phyloP scores from a whole-genome alignment of 2,329 filamentous ascomycete genomes.

The Fusarium begoniae region DNA sequence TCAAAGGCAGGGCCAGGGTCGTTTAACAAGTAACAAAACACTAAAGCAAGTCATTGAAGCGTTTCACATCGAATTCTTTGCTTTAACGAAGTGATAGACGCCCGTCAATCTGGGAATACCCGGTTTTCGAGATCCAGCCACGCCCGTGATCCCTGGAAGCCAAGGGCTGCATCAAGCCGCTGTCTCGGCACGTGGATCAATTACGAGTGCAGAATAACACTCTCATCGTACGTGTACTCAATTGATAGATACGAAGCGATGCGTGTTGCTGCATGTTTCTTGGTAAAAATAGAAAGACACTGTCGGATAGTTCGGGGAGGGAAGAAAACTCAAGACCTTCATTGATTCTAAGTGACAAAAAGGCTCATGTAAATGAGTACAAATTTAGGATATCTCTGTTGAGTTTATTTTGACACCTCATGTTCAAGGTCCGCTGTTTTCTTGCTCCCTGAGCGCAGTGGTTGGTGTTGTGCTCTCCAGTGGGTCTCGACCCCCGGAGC shows the following conservation, averaged over 20 bases:
- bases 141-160: background rate
- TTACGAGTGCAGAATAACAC: background rate
- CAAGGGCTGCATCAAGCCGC: constrained; percentile 1
- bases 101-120: background rate
- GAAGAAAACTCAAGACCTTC: background rate
- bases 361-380: accelerated
- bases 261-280: background rate
- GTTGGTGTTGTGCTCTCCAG: constrained; percentile 1
- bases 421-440: background rate
- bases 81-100: background rate
- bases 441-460: background rate
- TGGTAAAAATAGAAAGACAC: background rate
- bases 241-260: background rate
- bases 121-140: background rate
- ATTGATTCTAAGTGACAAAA: background rate
- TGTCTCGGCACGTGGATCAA: constrained; percentile 9
- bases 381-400: accelerated
- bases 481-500: background rate
- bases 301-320: background rate
- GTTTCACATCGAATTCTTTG: constrained; percentile 20
- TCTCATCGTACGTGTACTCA: no score
- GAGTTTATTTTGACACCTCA: background rate
- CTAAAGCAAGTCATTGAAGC: background rate
- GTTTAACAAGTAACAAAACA: background rate
- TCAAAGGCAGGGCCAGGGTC: constrained; percentile 1